A percentile compares a stretch with the other conserved stretches of the same genome.
These are phyloP conservation scores for Tulasnella sp. DNA, from an alignment of 768 basidiomycete species.

Conservation along the genomic window DNA sequence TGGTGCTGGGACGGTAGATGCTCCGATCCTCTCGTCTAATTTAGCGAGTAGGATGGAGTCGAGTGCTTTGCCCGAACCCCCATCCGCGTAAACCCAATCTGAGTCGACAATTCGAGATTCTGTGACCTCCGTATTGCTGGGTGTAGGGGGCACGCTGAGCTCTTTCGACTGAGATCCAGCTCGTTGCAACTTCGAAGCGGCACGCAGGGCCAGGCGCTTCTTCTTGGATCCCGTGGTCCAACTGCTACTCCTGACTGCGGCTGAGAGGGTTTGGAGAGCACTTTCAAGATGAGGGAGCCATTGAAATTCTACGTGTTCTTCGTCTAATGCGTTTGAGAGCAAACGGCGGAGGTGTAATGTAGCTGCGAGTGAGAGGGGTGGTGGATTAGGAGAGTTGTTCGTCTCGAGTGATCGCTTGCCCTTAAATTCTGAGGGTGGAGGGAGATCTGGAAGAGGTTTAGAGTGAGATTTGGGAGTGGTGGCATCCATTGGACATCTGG, in stretches of 20 bases:
- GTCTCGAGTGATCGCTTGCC: neutral
- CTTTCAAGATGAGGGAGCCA: conserved; percentile 24
- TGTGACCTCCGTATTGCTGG: neutral
- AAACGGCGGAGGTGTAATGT: conserved; percentile 12
- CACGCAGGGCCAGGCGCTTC: conserved; percentile 11
- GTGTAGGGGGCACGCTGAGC: neutral
- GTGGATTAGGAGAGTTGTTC: neutral
- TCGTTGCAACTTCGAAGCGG: neutral
- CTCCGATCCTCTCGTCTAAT: conserved; percentile 6
- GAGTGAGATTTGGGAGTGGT: neutral
- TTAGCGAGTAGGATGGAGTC: neutral
- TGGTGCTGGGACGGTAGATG: neutral
- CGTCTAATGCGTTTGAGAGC: conserved; percentile 15
- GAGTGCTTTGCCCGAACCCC: neutral
- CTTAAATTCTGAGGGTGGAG: neutral
- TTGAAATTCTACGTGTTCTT: conserved; percentile 15
- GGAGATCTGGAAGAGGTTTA: conserved; percentile 29
- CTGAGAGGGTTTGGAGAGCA: neutral
- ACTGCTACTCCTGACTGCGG: conserved; percentile 14
- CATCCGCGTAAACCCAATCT: neutral
- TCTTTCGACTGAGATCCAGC: neutral
- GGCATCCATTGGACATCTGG: conserved; percentile 16
- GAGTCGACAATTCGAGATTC: neutral
- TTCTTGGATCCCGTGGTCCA: conserved; percentile 11
- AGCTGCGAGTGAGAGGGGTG: conserved; percentile 1